These are phyloP conservation scores for Rhizophora mangle DNA, from an alignment of 345 rosid species.

Conservation along the genomic window DNA sequence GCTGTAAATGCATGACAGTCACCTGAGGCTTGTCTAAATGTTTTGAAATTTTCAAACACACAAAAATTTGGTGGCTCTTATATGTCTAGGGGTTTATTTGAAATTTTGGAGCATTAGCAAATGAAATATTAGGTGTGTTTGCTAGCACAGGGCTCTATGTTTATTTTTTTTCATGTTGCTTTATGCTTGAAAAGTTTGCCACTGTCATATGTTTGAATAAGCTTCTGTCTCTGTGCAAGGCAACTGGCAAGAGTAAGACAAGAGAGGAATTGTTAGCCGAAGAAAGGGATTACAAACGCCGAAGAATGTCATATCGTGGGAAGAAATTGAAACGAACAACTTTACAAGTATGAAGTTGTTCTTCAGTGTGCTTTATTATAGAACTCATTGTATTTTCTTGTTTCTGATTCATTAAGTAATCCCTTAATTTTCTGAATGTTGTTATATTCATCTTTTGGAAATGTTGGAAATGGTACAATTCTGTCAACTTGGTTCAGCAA, in stretches of 20 bases:
- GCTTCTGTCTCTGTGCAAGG: slow-evolving; percentile 38
- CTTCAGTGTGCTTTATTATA: slow-evolving; percentile 4
- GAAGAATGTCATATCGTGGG: slow-evolving; percentile 96
- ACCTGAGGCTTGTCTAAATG: too few species aligned
- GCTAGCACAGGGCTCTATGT: not conserved
- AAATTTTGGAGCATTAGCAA: not conserved
- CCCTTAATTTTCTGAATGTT: too few species aligned
- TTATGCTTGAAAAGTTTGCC: not conserved
- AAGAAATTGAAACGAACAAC: slow-evolving; percentile 82
- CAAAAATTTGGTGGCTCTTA: not conserved
- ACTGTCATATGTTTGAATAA: not conserved
- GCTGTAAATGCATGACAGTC: too few species aligned
- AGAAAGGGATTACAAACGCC: slow-evolving; percentile 96
- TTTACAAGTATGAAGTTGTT: slow-evolving; percentile 45
- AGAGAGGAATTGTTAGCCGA: slow-evolving; percentile 87
- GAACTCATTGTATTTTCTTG: not conserved
- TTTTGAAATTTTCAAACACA: too few species aligned
- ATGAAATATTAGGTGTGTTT: slow-evolving; percentile 1
- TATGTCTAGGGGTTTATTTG: not conserved
- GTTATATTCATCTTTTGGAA: not conserved
- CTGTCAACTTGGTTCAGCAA: not conserved
- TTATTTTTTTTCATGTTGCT: not conserved
- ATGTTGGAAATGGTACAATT: not conserved
- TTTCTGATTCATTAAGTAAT: not conserved
- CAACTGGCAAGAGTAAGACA: slow-evolving; percentile 57